Conservation (phyloP, 83 land plant genomes). For the Larix sibirica region DNA sequence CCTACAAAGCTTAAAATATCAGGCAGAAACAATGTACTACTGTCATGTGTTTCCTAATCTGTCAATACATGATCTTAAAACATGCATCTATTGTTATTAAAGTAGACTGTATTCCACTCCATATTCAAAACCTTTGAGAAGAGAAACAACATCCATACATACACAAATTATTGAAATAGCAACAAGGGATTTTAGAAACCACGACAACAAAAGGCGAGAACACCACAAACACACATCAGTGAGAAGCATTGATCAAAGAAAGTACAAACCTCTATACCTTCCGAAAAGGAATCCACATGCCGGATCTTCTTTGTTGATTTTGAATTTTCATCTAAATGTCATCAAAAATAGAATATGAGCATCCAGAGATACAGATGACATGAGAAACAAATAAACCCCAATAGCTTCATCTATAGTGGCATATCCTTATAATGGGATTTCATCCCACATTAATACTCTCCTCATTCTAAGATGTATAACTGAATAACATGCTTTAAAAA, state of each 20-base stretch:
- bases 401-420: not conserved
- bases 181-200: not conserved
- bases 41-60: not conserved
- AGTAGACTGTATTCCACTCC: not conserved
- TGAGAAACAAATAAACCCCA: not conserved
- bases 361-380: not conserved
- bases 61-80: not conserved
- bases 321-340: not conserved
- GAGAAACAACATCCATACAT: not conserved
- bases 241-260: not conserved
- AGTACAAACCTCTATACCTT: not conserved
- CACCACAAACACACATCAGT: not conserved
- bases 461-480: not conserved
- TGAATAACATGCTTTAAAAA: not conserved
- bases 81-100: not conserved
- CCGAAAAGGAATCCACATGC: constrained; percentile 12
- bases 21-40: not conserved
- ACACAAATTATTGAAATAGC: not conserved
- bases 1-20: not conserved
- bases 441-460: not conserved
- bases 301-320: constrained; percentile 5
- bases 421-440: too few relatives aligned
- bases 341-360: not conserved
- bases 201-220: not conserved
- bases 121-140: not conserved